Base-by-base conservation (phyloP, 257 asterid genomes). In the Solanum paucissectum region DNA sequence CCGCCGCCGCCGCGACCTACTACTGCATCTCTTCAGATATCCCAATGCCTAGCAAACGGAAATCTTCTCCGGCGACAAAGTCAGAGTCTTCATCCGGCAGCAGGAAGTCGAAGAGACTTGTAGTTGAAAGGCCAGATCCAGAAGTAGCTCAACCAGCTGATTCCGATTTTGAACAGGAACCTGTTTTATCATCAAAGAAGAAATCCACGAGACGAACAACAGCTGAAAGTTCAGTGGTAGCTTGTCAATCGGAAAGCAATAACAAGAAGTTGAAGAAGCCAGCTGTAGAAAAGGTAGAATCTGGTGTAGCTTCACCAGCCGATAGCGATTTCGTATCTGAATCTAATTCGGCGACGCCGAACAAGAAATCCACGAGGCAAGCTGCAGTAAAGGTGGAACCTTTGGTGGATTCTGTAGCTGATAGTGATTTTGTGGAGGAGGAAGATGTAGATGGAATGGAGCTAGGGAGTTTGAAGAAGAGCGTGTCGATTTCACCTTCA, bases 381-480 rank as follows among this genome's bases (percentile, higher is more conserved):
- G 18, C 20, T 9, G 52, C 32, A 21, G 52, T 74, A 5, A 21
- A 74, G 52, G 52, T 40, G 42, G 83, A 74, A 37, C 9, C 29
- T 36, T 27, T 36, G 49, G 83, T 74, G 20, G 83, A 74, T 49
- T 46, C n/a, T 46, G 69, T 16, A 81, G 20, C 25, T 6, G 88
- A 69, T 29, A 58, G 91, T 52, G 89, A 83, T 88, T 87, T 87
- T 13, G 12, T 11, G n/a, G 85, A 77, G 25, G 92, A 21, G 36
- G 85, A 77, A 58, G 92, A 21, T 12, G 42, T 13, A 4, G 73
- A 46, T 3, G 85, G 55, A 32, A 44, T 14, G 3, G 85, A 46
- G 85, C 44, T 27, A n/a, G 12, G 23, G 84, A 34, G 4, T 55
- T 18, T 32, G 68, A 3, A 20, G 37, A 12, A 85, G 69, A 49